These are phyloP conservation scores for Metschnikowia corniflorae DNA, from an alignment of 805 yeast species.

Conservation along the genomic window DNA sequence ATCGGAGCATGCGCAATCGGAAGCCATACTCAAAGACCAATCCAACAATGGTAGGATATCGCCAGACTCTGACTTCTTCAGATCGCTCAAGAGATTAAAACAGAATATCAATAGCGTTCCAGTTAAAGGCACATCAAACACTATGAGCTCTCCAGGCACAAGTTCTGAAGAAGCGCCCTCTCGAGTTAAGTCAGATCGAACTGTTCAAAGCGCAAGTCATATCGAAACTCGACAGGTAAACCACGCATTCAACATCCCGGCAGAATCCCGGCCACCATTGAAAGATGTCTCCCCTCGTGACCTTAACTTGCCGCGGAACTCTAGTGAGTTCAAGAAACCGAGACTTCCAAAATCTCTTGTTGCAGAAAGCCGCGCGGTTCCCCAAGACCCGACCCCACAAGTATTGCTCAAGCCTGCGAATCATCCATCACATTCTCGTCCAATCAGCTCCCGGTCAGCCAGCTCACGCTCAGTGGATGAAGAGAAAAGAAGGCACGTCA, in stretches of 20 bases:
- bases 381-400: constrained; percentile 5
- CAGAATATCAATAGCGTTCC: too few relatives aligned
- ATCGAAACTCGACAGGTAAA: too few relatives aligned
- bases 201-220: too few relatives aligned
- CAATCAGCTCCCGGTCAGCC: too few relatives aligned
- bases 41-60: constrained; percentile 4
- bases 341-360: constrained; percentile 19
- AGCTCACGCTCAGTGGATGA: constrained; percentile 13
- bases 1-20: too few relatives aligned
- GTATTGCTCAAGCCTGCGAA: not conserved
- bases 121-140: too few relatives aligned
- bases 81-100: constrained; percentile 16
- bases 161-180: too few relatives aligned
- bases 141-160: too few relatives aligned
- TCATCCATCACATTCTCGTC: too few relatives aligned
- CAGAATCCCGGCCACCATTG: constrained; percentile 15
- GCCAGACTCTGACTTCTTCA: constrained; percentile 18
- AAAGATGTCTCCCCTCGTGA: constrained; percentile 7
- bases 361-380: not conserved
- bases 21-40: too few relatives aligned
- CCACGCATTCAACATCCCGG: too few relatives aligned
- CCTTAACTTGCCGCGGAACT: constrained; percentile 11
- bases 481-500: constrained; percentile 24
- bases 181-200: too few relatives aligned
- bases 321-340: constrained; percentile 34